These are phyloP conservation scores for Cymbidium sinense DNA, from an alignment of 106 monocot genomes.

Conservation along the genomic window DNA sequence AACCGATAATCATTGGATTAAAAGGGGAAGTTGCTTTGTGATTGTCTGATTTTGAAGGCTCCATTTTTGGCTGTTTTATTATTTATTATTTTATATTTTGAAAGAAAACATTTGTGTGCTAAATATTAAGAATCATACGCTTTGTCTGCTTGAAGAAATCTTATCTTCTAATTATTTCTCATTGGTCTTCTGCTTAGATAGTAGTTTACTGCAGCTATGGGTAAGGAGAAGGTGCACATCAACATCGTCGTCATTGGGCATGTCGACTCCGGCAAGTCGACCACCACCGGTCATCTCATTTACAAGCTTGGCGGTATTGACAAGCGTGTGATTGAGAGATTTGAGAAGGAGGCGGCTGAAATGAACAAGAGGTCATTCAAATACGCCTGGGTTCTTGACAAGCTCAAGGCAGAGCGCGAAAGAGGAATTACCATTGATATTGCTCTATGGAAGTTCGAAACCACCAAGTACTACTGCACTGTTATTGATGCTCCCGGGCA, in stretches of 20 bases:
- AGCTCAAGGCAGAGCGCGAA: conserved; percentile 39
- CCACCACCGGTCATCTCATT: conserved; percentile 35
- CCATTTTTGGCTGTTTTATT: neutral
- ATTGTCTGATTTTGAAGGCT: neutral
- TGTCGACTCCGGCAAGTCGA: conserved; percentile 38
- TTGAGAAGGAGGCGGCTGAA: conserved; percentile 41
- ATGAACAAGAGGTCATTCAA: conserved; percentile 50
- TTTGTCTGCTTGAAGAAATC: neutral
- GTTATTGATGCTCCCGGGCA: conserved; percentile 47
- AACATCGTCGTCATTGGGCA: conserved; percentile 45
- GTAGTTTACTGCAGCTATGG: conserved; percentile 11
- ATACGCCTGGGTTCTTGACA: conserved; percentile 47
- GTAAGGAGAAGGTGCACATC: conserved; percentile 37
- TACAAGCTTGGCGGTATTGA: conserved; percentile 43
- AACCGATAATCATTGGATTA: no score
- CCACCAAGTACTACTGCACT: conserved; percentile 35
- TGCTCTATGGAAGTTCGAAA: conserved; percentile 37
- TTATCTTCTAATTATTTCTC: neutral
- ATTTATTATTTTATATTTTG: neutral
- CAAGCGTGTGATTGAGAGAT: conserved; percentile 42
- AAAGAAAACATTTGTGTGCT: neutral
- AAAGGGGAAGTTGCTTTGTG: no score
- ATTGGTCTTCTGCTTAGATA: neutral
- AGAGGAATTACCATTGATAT: conserved; percentile 38
- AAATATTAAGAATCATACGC: neutral